These are phyloP conservation scores for Penicillium psychrosexuale DNA, from an alignment of 2,329 filamentous ascomycete species.

Conservation along the genomic window DNA sequence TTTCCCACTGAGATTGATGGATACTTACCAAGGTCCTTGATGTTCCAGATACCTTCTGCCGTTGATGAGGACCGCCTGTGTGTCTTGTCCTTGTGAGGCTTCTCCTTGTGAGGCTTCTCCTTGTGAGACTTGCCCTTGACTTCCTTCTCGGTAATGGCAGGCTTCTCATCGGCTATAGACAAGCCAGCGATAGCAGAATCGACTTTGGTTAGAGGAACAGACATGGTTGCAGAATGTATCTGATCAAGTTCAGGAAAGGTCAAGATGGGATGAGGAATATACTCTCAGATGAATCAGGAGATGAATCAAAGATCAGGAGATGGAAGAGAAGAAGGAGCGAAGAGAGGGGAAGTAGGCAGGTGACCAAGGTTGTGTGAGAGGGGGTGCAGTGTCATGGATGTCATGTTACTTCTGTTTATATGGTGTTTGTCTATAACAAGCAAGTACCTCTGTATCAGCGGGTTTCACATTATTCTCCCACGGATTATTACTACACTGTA, in stretches of 20 bases:
- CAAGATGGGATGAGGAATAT: conserved; percentile 3
- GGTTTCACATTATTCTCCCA: neutral
- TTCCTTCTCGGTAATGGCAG: conserved; percentile 30
- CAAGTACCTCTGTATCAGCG: too few species aligned
- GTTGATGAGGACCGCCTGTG: conserved; percentile 71
- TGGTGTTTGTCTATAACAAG: neutral
- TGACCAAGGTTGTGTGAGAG: conserved; percentile 24
- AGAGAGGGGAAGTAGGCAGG: conserved; percentile 24
- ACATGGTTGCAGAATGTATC: conserved; percentile 44
- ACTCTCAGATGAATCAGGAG: conserved; percentile 1
- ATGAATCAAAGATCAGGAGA: conserved; percentile 8
- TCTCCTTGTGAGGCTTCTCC: too few species aligned
- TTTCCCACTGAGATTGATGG: conserved; percentile 11
- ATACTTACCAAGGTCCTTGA: conserved; percentile 75
- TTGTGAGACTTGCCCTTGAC: conserved; percentile 35
- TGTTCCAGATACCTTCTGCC: conserved; percentile 71
- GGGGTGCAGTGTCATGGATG: conserved; percentile 21
- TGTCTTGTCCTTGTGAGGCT: conserved; percentile 42
- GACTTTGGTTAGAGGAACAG: conserved; percentile 74
- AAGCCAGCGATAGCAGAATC: conserved; percentile 86
- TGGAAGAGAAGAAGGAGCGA: neutral
- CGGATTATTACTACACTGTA: neutral
- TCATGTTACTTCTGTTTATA: conserved; percentile 4
- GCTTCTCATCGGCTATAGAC: conserved; percentile 63
- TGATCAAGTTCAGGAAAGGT: neutral